These are phyloP conservation scores for Pyrenula massariospora DNA, from an alignment of 495 filamentous ascomycete species.

Conservation along the genomic window DNA sequence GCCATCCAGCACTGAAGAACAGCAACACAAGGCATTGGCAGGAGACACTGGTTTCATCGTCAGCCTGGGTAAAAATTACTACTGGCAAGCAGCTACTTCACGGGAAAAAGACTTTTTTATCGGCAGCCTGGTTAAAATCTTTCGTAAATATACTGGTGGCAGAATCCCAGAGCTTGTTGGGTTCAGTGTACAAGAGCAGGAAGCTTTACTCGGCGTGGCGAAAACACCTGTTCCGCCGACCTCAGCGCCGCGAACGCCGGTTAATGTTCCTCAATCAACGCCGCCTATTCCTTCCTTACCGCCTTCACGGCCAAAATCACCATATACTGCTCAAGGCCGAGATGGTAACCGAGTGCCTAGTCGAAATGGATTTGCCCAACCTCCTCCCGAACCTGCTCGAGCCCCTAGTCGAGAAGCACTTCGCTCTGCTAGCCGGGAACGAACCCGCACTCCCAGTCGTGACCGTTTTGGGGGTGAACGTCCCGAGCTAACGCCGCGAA, in stretches of 20 bases:
- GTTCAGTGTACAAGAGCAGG: slow-evolving; percentile 69
- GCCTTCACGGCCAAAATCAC: slow-evolving; percentile 10
- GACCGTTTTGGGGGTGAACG: slow-evolving; percentile 29
- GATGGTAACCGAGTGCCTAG: neutral
- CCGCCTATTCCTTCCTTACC: slow-evolving; percentile 20
- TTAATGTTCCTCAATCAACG: slow-evolving; percentile 19
- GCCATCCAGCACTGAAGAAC: slow-evolving; percentile 40
- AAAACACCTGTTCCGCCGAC: slow-evolving; percentile 19
- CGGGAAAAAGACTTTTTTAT: slow-evolving; percentile 99
- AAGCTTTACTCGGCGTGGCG: slow-evolving; percentile 47
- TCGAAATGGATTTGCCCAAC: neutral
- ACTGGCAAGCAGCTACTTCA: slow-evolving; percentile 82
- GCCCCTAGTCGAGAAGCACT: slow-evolving; percentile 8
- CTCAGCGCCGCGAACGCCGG: slow-evolving; percentile 20
- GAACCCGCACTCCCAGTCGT: slow-evolving; percentile 17
- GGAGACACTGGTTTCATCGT: slow-evolving; percentile 76
- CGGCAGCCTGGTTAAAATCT: slow-evolving; percentile 87
- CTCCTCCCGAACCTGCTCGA: slow-evolving; percentile 10
- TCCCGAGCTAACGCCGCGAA: slow-evolving; percentile 11
- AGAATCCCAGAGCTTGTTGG: slow-evolving; percentile 66
- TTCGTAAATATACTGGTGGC: slow-evolving; percentile 87
- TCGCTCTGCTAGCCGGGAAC: slow-evolving; percentile 27
- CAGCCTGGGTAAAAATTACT: slow-evolving; percentile 85
- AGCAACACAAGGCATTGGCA: slow-evolving; percentile 65
- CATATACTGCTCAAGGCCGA: neutral